Conservation (phyloP, 1,284 basidiomycete genomes). For the Apiotrichum mycotoxinovorans region DNA sequence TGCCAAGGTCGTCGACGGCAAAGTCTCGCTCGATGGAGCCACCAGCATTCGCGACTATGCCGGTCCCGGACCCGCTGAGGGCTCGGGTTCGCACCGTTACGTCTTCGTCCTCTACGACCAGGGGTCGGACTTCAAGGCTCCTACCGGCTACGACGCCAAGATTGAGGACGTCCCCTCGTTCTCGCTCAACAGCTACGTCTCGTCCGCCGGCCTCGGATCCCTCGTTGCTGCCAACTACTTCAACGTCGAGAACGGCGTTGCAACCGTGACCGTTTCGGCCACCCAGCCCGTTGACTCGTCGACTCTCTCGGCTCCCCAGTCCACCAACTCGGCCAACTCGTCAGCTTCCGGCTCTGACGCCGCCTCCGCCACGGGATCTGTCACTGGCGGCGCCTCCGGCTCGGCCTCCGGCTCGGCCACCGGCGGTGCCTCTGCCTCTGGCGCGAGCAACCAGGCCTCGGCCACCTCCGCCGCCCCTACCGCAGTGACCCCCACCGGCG, state of each 20-base stretch:
- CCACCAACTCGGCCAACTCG: constrained; percentile 23
- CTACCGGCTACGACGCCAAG: constrained; percentile 59
- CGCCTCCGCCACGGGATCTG: constrained; percentile 7
- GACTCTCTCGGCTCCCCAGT: constrained; percentile 32
- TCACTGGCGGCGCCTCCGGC: constrained; percentile 4
- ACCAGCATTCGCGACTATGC: constrained; percentile 59
- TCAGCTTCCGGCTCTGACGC: constrained; percentile 6
- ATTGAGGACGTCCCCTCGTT: constrained; percentile 59
- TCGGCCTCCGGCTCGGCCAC: constrained; percentile 1
- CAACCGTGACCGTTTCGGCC: constrained; percentile 45
- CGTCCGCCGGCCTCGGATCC: constrained; percentile 41
- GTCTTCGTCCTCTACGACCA: constrained; percentile 18
- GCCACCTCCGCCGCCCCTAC: too few relatives aligned
- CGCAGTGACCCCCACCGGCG: too few relatives aligned
- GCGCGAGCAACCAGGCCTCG: neutral
- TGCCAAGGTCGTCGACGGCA: constrained; percentile 56
- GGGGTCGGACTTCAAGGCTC: constrained; percentile 57
- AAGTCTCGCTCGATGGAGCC: constrained; percentile 28
- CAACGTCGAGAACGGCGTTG: constrained; percentile 67
- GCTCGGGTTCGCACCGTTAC: constrained; percentile 67
- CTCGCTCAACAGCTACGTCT: constrained; percentile 50
- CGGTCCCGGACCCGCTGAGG: constrained; percentile 64
- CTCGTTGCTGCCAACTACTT: constrained; percentile 61
- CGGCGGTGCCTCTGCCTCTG: constrained; percentile 5
- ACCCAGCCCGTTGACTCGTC: constrained; percentile 6